Base-by-base conservation (phyloP, 371 early-diverging fungal species). In the Mortierella sp. region DNA sequence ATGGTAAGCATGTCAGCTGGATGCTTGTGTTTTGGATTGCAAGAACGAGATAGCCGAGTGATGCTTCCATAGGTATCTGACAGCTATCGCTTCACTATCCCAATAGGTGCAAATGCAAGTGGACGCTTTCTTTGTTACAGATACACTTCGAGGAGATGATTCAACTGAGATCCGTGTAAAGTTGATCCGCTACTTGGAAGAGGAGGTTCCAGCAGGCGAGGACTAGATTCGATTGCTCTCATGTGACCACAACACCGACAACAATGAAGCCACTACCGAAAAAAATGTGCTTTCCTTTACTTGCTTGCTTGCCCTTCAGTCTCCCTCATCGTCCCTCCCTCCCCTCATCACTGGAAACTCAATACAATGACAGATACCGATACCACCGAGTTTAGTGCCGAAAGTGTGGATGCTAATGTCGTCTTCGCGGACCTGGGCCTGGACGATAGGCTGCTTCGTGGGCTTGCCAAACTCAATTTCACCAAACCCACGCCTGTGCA, bases 401-500 rank as follows among this genome's bases (percentile, higher is more conserved):
- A 74, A 41, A 74, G 66, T 6, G 76, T 69, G 50, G 76, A 74
- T 31, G 56, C 67, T 21, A 74, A 74, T 61, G 52, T 74, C 30
- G 65, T 69, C 2, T 74, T 74, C 55, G 76, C 63, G 21, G 76
- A 74, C 65, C 31, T 74, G 54, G 93, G 91, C 59, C 86, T 98
- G 31, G 96, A 96, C 81, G 86, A 93, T 71, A 89, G 96, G 19
- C 86, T 98, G 55, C 83, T 93, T 34, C 88, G 95, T 47, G 96
- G 96, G 21, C 74, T 96, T 26, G 93, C 93, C 18, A 89, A 90
- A 71, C 84, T 94, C 31, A 88, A 91, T 49, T 93, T 89, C 63
- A 82, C 80, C 13, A 84, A 88, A 21, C 98, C 99, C 19, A 99
- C 99, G 23, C 90, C 94, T 8, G 93, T 99, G 21, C 99, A 99